Percentiles rank a stretch among this genome's conserved stretches.
phyloP scores from a whole-genome alignment of 2,329 filamentous ascomycete genomes.

The Phyllosticta citribraziliensis region DNA sequence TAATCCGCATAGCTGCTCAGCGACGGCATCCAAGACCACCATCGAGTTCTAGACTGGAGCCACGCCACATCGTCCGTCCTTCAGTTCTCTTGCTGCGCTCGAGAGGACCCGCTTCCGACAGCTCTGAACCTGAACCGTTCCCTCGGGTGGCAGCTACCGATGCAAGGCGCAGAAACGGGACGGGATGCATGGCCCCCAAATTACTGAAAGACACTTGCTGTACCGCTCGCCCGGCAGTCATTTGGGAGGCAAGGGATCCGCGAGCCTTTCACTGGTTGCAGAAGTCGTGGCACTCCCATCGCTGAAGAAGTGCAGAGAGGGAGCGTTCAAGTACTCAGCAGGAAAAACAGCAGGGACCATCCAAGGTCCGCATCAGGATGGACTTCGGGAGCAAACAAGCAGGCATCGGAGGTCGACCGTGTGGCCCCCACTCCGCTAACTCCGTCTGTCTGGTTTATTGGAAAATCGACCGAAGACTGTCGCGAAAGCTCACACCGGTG shows the following conservation, averaged over 20 bases:
- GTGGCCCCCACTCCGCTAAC: background rate
- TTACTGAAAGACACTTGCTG: background rate
- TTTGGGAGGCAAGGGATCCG: background rate
- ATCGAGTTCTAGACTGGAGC: background rate
- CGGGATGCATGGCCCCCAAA: background rate
- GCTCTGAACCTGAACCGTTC: background rate
- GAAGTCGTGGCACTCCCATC: no score
- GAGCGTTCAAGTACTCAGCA: no score
- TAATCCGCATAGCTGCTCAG: background rate
- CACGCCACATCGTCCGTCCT: background rate
- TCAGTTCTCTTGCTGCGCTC: background rate
- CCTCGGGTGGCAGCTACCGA: background rate
- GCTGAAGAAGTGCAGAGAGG: no score
- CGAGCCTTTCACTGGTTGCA: background rate
- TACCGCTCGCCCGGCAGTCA: background rate
- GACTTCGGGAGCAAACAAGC: background rate
- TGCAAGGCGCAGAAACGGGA: background rate
- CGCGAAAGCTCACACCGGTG: background rate
- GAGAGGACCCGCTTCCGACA: background rate
- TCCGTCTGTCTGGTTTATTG: background rate
- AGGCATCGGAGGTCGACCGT: background rate
- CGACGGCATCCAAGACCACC: background rate
- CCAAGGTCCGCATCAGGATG: no score
- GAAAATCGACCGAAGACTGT: background rate
- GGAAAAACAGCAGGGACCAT: no score